Base-by-base conservation (phyloP, 495 filamentous ascomycete species). In the Cenococcum geophilum region DNA sequence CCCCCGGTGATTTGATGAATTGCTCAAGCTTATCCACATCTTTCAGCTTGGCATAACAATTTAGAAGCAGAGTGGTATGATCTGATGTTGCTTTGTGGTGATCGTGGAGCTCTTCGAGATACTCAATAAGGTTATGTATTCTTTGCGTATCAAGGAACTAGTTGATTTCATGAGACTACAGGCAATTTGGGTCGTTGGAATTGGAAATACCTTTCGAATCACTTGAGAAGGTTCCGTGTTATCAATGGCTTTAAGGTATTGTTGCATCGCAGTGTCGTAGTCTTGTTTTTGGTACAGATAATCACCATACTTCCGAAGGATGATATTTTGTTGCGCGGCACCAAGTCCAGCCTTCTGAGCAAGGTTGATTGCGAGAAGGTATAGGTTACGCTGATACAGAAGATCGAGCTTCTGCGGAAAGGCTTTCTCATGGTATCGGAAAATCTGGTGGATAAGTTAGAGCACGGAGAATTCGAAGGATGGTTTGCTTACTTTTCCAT, bases 41-140 rank as follows among this genome's bases (percentile, higher is more conserved):
- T 69, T 97, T 97, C 5, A 96, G 76, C 69, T 98, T 98, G 0
- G 93, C 93, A 70, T 98, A 98, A 76, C 93, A 98, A 72, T 97
- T 98, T 20, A 98, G 75, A 18, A 98, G 76, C 27, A 98, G 78
- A 0, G 92, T 98, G 0, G 93, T 98, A 69, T 98, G 93, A 63
- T 98, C 93, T n/a, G 89, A 86, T 1, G 91, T 96, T 6, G 93
- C 93, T 67, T 84, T 89, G 71, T 92, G 88, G 68, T 95, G 91
- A 57, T 97, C 91, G 71, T 98, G 93, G 25, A 98, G 76, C 73
- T 97, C 91, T 76, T 98, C 93, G 10, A 98, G 82, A 69, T 97
- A 98, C 72, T 97, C 91, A 65, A 98, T 98, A 16, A 98, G 77
- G 68, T 97, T 97, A 62, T 96, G 90, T 72, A 98, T 96, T 66